A percentile compares a stretch with the other conserved stretches of the same genome.
phyloP scores from a whole-genome alignment of 306 rosid genomes.

The Gleditsia sinensis region DNA sequence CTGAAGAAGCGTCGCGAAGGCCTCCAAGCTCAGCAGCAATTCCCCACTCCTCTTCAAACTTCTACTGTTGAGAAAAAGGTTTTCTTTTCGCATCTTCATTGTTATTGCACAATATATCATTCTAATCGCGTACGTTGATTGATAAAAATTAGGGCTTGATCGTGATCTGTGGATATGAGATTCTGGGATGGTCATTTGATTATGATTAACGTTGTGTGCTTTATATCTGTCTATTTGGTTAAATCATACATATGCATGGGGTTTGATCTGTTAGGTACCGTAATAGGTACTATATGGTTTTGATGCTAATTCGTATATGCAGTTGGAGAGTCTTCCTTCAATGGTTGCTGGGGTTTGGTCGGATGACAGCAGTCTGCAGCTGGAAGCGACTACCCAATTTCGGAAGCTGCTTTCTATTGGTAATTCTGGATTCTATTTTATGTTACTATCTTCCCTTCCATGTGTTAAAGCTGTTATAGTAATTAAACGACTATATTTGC shows the following conservation, averaged over 20 bases:
- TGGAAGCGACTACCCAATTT: slow-evolving; percentile 86
- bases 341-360: slow-evolving; percentile 89
- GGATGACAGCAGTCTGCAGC: slow-evolving; percentile 59
- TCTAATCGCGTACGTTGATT: background rate
- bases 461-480: background rate
- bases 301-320: background rate
- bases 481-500: background rate
- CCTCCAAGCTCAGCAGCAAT: slow-evolving; percentile 72
- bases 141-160: slow-evolving; percentile 27
- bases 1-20: slow-evolving; percentile 92
- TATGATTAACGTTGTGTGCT: background rate
- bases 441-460: background rate
- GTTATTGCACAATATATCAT: background rate
- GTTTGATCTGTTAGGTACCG: background rate
- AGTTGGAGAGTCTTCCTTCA: slow-evolving; percentile 91
- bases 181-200: slow-evolving; percentile 17
- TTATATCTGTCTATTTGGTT: background rate
- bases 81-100: background rate
- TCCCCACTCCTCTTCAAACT: slow-evolving; percentile 49
- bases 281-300: slow-evolving; percentile 16
- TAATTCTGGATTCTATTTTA: slow-evolving; percentile 17
- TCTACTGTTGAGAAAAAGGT: slow-evolving; percentile 80
- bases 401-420: slow-evolving; percentile 90
- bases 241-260: background rate
- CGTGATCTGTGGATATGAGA: slow-evolving; percentile 2